Percentiles rank a stretch among this genome's conserved stretches.
These are phyloP conservation scores for Yamadazyma epiphylla DNA, from an alignment of 1,139 yeast species.

Conservation along the genomic window DNA sequence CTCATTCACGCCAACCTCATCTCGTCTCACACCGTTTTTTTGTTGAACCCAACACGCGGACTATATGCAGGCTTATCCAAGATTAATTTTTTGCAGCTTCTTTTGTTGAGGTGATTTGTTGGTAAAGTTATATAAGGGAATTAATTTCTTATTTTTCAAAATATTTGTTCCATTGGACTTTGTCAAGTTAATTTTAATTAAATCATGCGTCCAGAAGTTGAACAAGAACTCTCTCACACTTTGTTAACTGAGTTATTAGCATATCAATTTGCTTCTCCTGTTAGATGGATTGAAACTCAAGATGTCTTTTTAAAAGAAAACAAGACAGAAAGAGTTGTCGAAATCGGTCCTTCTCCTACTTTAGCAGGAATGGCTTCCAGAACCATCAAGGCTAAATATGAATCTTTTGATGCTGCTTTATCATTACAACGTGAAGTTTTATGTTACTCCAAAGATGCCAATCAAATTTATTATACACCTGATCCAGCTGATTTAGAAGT, in stretches of 20 bases:
- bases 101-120: slow-evolving; percentile 1
- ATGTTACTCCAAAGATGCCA: slow-evolving; percentile 92
- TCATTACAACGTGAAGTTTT: slow-evolving; percentile 95
- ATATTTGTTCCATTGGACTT: neutral
- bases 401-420: slow-evolving; percentile 95
- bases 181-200: slow-evolving; percentile 1
- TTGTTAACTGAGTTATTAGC: slow-evolving; percentile 93
- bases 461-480: slow-evolving; percentile 93
- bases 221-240: slow-evolving; percentile 95
- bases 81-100: neutral
- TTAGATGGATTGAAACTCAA: slow-evolving; percentile 99
- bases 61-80: slow-evolving; percentile 1
- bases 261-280: slow-evolving; percentile 98
- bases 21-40: too few relatives aligned
- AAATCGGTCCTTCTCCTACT: slow-evolving; percentile 98
- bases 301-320: slow-evolving; percentile 92
- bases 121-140: neutral
- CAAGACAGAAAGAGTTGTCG: slow-evolving; percentile 96
- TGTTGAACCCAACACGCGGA: slow-evolving; percentile 1
- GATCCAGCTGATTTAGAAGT: slow-evolving; percentile 67
- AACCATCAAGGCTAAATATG: slow-evolving; percentile 93
- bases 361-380: slow-evolving; percentile 98
- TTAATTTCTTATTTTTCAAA: too few relatives aligned
- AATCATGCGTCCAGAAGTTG: slow-evolving; percentile 90
- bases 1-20: too few relatives aligned